Percentiles rank a stretch among this genome's conserved stretches.
phyloP scores from a whole-genome alignment of 345 rosid species.

The Salix brachista region DNA sequence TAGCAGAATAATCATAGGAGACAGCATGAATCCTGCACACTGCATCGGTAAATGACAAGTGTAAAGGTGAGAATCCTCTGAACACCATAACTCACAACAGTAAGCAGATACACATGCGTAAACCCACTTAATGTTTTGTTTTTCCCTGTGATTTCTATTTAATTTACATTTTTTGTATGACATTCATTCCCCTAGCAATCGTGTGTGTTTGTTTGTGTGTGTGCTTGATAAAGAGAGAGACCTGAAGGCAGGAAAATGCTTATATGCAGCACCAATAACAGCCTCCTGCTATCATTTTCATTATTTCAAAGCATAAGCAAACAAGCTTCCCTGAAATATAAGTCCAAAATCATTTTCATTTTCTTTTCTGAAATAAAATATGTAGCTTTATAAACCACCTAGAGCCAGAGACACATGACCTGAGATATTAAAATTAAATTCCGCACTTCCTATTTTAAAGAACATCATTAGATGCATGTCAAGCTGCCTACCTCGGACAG shows the following conservation, averaged over 20 bases:
- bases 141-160: background rate
- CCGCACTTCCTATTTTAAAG: background rate
- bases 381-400: background rate
- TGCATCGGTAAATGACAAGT: conserved; percentile 11
- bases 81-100: background rate
- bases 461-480: background rate
- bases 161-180: background rate
- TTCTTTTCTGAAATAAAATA: background rate
- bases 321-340: conserved; percentile 18
- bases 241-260: conserved; percentile 22
- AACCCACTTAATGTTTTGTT: too few species aligned
- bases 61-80: background rate
- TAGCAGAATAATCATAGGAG: conserved; percentile 44
- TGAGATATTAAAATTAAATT: too few species aligned
- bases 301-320: conserved; percentile 4
- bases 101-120: too few species aligned
- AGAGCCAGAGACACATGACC: background rate
- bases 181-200: background rate
- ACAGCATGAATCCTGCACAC: conserved; percentile 25
- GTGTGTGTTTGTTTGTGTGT: background rate
- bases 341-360: background rate
- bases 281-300: conserved; percentile 10
- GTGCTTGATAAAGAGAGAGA: background rate
- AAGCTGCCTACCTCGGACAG: background rate
- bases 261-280: conserved; percentile 13